phyloP scores from a whole-genome alignment of 164 flowering plant species.

The Paratinospora sagittata region DNA sequence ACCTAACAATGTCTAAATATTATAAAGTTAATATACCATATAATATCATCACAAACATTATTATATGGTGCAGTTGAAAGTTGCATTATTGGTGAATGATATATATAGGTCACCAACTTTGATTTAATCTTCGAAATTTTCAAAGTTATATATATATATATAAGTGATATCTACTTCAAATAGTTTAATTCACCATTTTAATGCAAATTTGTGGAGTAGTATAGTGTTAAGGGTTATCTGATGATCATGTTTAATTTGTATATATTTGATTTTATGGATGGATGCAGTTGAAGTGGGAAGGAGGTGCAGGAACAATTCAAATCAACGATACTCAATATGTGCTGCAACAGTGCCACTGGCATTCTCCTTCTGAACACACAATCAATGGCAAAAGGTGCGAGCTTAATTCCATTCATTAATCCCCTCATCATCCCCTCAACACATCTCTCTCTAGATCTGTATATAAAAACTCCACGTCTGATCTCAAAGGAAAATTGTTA shows the following conservation, averaged over 20 bases:
- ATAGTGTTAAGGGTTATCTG: background rate
- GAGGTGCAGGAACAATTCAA: conserved; percentile 30
- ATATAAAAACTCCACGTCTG: background rate
- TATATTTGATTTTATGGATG: too few species aligned
- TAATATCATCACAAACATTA: background rate
- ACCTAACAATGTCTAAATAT: background rate
- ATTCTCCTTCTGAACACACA: conserved; percentile 58
- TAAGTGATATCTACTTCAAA: too few species aligned
- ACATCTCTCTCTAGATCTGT: too few species aligned
- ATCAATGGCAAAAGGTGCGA: conserved; percentile 38
- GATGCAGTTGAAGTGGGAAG: conserved; percentile 36
- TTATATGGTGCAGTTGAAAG: background rate
- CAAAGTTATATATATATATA: too few species aligned
- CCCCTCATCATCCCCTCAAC: background rate
- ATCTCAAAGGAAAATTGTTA: background rate
- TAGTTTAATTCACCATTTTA: too few species aligned
- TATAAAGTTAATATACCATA: background rate
- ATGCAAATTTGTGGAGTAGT: background rate
- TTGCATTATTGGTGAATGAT: background rate
- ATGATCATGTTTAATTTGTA: background rate
- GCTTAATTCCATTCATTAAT: too few species aligned
- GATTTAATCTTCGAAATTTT: background rate
- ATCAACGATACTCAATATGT: conserved; percentile 32
- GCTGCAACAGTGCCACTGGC: conserved; percentile 48
- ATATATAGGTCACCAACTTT: background rate